Conservation (phyloP, 2,329 filamentous ascomycete species). For the Diaporthe sp. region DNA sequence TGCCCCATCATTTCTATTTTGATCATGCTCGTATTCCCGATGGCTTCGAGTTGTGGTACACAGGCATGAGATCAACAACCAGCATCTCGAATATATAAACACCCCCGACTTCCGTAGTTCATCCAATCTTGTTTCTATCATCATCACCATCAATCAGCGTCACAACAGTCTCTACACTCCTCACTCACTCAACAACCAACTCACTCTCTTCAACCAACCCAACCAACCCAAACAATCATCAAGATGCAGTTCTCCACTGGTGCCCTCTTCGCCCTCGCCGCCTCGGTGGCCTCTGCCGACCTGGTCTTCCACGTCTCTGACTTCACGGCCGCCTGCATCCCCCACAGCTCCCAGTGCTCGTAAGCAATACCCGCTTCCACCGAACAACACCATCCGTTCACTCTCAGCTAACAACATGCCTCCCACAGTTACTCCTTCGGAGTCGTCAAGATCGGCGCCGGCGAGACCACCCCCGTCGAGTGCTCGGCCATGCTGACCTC, state of each 20-base stretch:
- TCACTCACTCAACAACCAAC: constrained; percentile 18
- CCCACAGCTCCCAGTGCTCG: constrained; percentile 40
- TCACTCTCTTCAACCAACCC: not conserved
- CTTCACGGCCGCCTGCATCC: constrained; percentile 39
- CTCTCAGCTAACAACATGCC: not conserved
- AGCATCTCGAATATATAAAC: constrained; percentile 10
- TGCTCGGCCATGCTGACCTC: constrained; percentile 25
- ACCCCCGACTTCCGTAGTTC: not conserved
- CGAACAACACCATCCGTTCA: not conserved
- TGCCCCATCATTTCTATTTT: constrained; percentile 32
- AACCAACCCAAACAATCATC: constrained; percentile 34
- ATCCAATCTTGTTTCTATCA: constrained; percentile 6
- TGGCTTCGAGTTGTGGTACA: not conserved
- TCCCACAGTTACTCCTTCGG: constrained; percentile 36
- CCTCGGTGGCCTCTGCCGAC: constrained; percentile 34
- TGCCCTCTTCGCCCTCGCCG: constrained; percentile 37
- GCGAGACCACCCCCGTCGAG: constrained; percentile 34
- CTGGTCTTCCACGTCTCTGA: constrained; percentile 36
- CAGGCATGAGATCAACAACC: not conserved
- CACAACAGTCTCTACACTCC: constrained; percentile 8
- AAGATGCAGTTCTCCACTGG: constrained; percentile 41
- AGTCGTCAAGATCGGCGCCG: constrained; percentile 10
- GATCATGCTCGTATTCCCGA: constrained; percentile 10
- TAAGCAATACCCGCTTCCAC: not conserved
- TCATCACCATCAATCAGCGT: constrained; percentile 26